A percentile compares a stretch with the other conserved stretches of the same genome.
phyloP scores from a whole-genome alignment of 805 yeast species.

The Myxozyma neglecta region DNA sequence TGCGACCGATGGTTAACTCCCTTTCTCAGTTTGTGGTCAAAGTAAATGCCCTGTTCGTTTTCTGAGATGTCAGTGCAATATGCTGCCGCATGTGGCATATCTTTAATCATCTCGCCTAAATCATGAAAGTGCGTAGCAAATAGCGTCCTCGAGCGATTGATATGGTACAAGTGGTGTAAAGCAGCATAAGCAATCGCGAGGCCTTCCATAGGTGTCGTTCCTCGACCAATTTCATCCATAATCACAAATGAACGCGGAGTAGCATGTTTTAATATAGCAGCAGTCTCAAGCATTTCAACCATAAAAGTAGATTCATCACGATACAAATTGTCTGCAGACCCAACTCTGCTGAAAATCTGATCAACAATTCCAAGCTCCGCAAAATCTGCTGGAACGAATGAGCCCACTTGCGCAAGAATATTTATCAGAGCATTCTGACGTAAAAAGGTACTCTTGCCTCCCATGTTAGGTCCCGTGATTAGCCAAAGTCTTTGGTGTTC shows the following conservation, averaged over 20 bases:
- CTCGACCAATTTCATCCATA: slow-evolving; percentile 86
- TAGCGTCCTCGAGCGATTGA: slow-evolving; percentile 67
- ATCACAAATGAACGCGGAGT: slow-evolving; percentile 70
- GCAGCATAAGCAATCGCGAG: slow-evolving; percentile 81
- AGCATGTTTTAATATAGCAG: slow-evolving; percentile 64
- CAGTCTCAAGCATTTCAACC: slow-evolving; percentile 90
- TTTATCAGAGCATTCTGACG: slow-evolving; percentile 70
- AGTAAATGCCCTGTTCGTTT: slow-evolving; percentile 20
- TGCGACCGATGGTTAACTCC: slow-evolving; percentile 31
- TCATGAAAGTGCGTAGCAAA: slow-evolving; percentile 86
- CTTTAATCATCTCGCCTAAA: slow-evolving; percentile 25
- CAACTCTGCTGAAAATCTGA: slow-evolving; percentile 67
- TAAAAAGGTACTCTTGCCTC: slow-evolving; percentile 76
- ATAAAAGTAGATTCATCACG: slow-evolving; percentile 84
- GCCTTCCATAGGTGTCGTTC: slow-evolving; percentile 84
- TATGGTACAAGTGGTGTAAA: slow-evolving; percentile 52
- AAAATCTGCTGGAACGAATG: slow-evolving; percentile 63
- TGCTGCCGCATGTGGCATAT: slow-evolving; percentile 15
- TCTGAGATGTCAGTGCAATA: slow-evolving; percentile 29
- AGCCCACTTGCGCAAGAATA: slow-evolving; percentile 72
- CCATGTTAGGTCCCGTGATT: slow-evolving; percentile 51
- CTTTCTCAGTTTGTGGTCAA: slow-evolving; percentile 23
- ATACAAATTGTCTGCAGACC: slow-evolving; percentile 74
- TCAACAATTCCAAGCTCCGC: slow-evolving; percentile 75
- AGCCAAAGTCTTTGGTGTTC: slow-evolving; percentile 27